Evolutionary conservation across 257 asterid genomes (phyloP).

Genomic region (Solanum chiquidenum): DNA sequence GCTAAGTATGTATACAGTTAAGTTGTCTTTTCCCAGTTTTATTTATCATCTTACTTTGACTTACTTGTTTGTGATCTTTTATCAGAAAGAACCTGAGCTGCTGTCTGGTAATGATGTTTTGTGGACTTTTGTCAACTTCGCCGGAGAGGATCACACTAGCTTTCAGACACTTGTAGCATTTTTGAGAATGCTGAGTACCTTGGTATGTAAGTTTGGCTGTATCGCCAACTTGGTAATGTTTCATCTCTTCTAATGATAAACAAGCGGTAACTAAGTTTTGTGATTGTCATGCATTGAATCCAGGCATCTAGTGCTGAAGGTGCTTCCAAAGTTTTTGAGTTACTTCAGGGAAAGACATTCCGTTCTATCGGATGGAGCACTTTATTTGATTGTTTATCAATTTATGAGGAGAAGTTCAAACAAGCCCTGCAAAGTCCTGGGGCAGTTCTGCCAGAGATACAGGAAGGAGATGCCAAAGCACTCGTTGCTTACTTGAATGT

Average conservation of each 20-base stretch:
- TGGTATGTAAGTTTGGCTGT: slow-evolving; percentile 44
- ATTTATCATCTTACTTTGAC: neutral
- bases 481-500: slow-evolving; percentile 89
- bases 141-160: slow-evolving; percentile 94
- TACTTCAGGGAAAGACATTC: slow-evolving; percentile 83
- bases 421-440: slow-evolving; percentile 79
- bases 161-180: slow-evolving; percentile 89
- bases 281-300: slow-evolving; percentile 21
- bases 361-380: slow-evolving; percentile 92
- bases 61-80: slow-evolving; percentile 12
- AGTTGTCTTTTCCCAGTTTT: neutral
- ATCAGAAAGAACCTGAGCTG: slow-evolving; percentile 86
- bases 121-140: slow-evolving; percentile 95
- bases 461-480: slow-evolving; percentile 97
- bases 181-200: slow-evolving; percentile 77
- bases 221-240: neutral
- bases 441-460: slow-evolving; percentile 66
- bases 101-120: slow-evolving; percentile 82
- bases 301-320: slow-evolving; percentile 88
- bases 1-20: neutral
- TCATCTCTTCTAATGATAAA: neutral
- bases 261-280: neutral
- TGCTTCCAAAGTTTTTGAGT: slow-evolving; percentile 83
- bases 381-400: slow-evolving; percentile 69
- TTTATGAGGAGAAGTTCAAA: slow-evolving; percentile 83